These are phyloP conservation scores for Mycena olivaceomarginata DNA, from an alignment of 768 basidiomycete genomes.

Conservation along the genomic window DNA sequence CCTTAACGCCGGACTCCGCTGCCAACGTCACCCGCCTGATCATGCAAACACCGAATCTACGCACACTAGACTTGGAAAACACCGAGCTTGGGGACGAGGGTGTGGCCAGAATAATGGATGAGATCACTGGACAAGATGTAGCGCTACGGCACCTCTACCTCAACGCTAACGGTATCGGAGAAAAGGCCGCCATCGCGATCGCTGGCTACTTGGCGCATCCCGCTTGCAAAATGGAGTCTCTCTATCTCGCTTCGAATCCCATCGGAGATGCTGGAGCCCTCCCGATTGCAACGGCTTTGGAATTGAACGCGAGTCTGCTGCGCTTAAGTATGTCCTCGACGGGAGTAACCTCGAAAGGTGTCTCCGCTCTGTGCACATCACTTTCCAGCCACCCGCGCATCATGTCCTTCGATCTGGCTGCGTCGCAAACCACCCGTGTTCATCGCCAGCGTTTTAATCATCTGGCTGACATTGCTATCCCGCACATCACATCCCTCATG, in stretches of 20 bases:
- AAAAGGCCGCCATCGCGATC: constrained; percentile 34
- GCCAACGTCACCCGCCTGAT: constrained; percentile 39
- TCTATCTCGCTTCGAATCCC: constrained; percentile 39
- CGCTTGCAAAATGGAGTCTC: constrained; percentile 36
- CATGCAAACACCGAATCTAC: constrained; percentile 35
- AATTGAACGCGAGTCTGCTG: constrained; percentile 28
- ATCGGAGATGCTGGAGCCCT: constrained; percentile 42
- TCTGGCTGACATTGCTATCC: constrained; percentile 24
- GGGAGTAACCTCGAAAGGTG: constrained; percentile 33
- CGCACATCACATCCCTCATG: constrained; percentile 25
- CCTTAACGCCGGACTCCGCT: constrained; percentile 33
- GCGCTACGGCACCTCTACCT: constrained; percentile 41
- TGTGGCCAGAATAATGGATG: constrained; percentile 29
- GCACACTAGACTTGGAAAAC: constrained; percentile 44
- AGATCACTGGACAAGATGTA: constrained; percentile 29
- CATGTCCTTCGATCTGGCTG: constrained; percentile 22
- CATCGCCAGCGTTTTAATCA: constrained; percentile 38
- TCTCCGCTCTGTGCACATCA: constrained; percentile 26
- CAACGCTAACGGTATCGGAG: constrained; percentile 38
- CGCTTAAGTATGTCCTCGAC: constrained; percentile 38
- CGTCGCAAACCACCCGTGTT: constrained; percentile 33
- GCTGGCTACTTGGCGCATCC: constrained; percentile 36
- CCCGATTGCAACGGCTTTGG: constrained; percentile 31
- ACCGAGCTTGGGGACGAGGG: constrained; percentile 41
- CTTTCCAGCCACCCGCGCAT: constrained; percentile 38